Conservation (phyloP, 768 basidiomycete genomes). For the Cystofilobasidium bisporidii region DNA sequence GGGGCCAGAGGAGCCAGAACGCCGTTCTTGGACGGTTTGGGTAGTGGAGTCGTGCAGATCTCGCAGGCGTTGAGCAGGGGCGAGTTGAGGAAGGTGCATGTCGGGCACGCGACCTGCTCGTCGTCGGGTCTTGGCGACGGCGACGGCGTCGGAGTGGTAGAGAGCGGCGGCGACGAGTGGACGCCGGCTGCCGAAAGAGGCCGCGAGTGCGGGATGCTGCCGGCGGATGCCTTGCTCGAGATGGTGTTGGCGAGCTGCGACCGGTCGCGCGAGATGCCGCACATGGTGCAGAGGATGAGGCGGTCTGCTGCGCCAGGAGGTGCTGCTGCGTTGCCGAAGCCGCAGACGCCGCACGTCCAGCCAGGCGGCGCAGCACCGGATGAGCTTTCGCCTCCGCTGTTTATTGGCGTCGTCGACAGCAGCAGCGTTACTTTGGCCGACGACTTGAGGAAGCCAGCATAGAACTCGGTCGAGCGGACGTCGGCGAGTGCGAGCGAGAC, state of each 20-base stretch:
- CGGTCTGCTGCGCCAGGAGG: conserved; percentile 20
- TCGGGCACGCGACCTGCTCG: conserved; percentile 57
- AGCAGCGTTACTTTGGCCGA: conserved; percentile 78
- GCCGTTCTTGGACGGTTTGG: conserved; percentile 35
- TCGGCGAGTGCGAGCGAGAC: conserved; percentile 53
- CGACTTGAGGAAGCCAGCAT: conserved; percentile 79
- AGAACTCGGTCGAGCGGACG: conserved; percentile 71
- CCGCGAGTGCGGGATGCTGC: conserved; percentile 33
- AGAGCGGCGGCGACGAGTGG: conserved; percentile 27
- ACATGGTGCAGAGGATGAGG: conserved; percentile 24
- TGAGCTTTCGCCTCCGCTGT: too few species aligned
- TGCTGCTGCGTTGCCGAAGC: conserved; percentile 17
- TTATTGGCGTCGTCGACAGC: conserved; percentile 38
- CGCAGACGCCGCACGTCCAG: conserved; percentile 26
- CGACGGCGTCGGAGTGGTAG: conserved; percentile 39
- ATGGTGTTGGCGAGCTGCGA: conserved; percentile 33
- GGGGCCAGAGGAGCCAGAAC: not conserved
- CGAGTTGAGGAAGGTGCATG: conserved; percentile 89
- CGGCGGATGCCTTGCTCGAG: conserved; percentile 38
- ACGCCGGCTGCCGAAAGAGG: not conserved
- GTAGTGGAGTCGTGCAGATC: conserved; percentile 68
- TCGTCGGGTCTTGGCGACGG: conserved; percentile 26
- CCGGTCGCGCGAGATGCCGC: conserved; percentile 20
- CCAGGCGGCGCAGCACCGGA: too few species aligned
- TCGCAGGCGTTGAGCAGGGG: conserved; percentile 65